Conservation (phyloP, 2,329 filamentous ascomycete species). For the Zalaria sp. region DNA sequence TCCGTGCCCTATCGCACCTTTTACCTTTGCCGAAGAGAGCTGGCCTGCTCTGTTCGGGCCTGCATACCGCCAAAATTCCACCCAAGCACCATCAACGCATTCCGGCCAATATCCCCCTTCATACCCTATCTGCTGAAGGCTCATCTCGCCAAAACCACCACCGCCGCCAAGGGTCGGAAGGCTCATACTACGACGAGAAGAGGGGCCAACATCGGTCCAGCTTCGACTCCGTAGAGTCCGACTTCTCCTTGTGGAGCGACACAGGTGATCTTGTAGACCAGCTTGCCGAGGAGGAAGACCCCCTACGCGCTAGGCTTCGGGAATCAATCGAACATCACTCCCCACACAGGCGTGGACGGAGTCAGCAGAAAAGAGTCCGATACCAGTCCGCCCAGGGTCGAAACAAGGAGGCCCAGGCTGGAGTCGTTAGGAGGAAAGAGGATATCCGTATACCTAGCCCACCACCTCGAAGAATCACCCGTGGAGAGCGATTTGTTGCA, state of each 20-base stretch:
- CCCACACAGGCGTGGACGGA: constrained; percentile 9
- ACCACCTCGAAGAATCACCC: constrained; percentile 46
- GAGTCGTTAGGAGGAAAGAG: constrained; percentile 45
- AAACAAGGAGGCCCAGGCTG: constrained; percentile 9
- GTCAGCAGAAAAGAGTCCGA: constrained; percentile 51
- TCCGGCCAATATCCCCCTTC: constrained; percentile 79
- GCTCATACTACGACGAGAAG: constrained; percentile 31
- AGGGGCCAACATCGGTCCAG: constrained; percentile 38
- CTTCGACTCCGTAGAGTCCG: constrained; percentile 44
- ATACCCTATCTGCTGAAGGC: constrained; percentile 43
- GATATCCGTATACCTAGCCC: constrained; percentile 70
- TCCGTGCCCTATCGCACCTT: neutral
- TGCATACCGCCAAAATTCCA: constrained; percentile 73
- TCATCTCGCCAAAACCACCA: constrained; percentile 26
- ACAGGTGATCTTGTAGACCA: constrained; percentile 92
- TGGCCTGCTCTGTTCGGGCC: neutral
- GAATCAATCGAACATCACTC: constrained; percentile 9
- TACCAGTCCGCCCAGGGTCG: constrained; percentile 37
- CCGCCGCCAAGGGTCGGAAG: constrained; percentile 19
- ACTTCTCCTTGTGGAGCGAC: constrained; percentile 80
- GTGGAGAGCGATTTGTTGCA: constrained; percentile 57
- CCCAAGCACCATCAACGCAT: constrained; percentile 44
- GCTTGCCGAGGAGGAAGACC: constrained; percentile 69
- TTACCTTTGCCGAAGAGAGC: neutral
- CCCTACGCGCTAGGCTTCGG: constrained; percentile 42